phyloP scores from a whole-genome alignment of 345 rosid species.

The Lenwebbia sp. region DNA sequence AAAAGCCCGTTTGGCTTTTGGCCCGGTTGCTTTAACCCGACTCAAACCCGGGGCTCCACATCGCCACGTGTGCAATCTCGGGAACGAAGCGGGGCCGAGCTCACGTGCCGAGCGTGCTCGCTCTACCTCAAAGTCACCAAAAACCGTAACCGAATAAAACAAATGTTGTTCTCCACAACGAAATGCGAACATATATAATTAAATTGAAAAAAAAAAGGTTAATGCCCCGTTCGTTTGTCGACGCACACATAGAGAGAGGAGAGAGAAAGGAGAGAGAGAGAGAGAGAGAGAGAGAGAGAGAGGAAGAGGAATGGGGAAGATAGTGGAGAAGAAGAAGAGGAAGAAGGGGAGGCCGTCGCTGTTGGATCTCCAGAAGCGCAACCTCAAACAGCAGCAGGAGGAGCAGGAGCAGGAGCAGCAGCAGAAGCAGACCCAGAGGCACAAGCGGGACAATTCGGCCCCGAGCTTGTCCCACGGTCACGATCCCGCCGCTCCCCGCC shows the following conservation, averaged over 20 bases:
- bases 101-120: too few relatives aligned
- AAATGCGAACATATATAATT: background rate
- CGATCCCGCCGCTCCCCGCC: constrained; percentile 25
- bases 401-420: constrained; percentile 1
- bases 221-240: background rate
- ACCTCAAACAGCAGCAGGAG: constrained; percentile 19
- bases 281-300: background rate
- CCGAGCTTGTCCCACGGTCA: constrained; percentile 13
- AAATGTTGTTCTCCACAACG: too few relatives aligned
- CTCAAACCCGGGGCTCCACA: too few relatives aligned
- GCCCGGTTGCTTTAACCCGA: too few relatives aligned
- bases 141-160: too few relatives aligned
- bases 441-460: constrained; percentile 3
- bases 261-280: background rate
- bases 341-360: constrained; percentile 70
- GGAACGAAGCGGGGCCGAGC: too few relatives aligned
- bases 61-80: too few relatives aligned
- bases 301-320: constrained; percentile 28
- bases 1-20: too few relatives aligned
- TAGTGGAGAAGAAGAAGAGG: constrained; percentile 33
- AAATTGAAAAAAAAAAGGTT: background rate
- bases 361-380: constrained; percentile 51
- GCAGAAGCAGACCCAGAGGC: background rate
- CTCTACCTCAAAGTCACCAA: too few relatives aligned
- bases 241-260: background rate